Evolutionary conservation across 352 stramenopile genomes (phyloP).

Genomic region (Phytophthora gonapodyides): DNA sequence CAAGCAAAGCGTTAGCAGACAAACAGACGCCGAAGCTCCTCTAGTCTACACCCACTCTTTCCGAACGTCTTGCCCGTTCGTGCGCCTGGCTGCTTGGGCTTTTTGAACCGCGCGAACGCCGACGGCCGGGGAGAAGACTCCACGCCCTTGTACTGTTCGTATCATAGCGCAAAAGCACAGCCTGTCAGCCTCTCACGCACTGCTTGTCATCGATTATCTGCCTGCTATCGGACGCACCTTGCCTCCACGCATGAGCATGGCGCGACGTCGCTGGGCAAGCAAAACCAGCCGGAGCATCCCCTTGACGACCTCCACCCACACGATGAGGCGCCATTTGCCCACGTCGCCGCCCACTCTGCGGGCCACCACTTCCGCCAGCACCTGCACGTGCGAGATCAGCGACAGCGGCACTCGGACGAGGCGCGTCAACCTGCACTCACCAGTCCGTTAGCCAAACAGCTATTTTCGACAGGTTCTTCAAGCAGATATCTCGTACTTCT

Average conservation of each 20-base stretch:
- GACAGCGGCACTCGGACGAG: slow-evolving; percentile 74
- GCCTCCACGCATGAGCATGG: slow-evolving; percentile 60
- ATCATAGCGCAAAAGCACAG: not conserved
- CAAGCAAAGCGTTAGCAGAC: slow-evolving; percentile 12
- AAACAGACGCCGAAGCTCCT: slow-evolving; percentile 1
- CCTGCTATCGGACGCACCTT: slow-evolving; percentile 38
- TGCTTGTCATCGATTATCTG: no score
- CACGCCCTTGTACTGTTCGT: slow-evolving; percentile 56
- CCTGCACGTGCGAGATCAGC: slow-evolving; percentile 79
- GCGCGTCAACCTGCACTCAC: slow-evolving; percentile 48
- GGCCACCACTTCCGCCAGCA: slow-evolving; percentile 78
- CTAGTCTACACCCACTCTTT: slow-evolving; percentile 35
- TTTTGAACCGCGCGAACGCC: slow-evolving; percentile 64
- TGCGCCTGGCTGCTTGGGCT: slow-evolving; percentile 60
- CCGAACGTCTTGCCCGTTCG: slow-evolving; percentile 76
- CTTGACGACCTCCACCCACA: slow-evolving; percentile 81
- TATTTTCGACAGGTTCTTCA: not conserved
- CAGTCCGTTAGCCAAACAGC: not conserved
- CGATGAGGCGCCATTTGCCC: slow-evolving; percentile 80
- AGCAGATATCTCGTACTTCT: slow-evolving; percentile 31
- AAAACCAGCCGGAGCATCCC: slow-evolving; percentile 68
- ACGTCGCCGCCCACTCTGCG: slow-evolving; percentile 70
- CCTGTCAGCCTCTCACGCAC: not conserved
- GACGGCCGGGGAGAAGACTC: slow-evolving; percentile 53
- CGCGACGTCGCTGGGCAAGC: slow-evolving; percentile 59